Evolutionary conservation across 257 asterid genomes (phyloP), one percentile per base, ranked within the genome.

Genomic region (Phtheirospermum japonicum): DNA sequence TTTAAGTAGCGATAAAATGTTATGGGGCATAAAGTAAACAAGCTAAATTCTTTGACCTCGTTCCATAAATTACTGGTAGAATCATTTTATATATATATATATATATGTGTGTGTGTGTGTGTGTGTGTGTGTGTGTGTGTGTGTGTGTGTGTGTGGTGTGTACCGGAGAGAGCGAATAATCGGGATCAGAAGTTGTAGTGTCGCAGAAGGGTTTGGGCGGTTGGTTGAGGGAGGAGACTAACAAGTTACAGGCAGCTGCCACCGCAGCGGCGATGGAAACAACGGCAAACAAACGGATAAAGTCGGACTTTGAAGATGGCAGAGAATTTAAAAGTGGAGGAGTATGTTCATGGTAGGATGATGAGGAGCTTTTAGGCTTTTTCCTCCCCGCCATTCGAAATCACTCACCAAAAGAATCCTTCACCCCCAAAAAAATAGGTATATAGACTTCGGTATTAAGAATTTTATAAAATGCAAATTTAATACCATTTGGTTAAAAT

Each of bases 151-250:
- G n/a, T n/a, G n/a, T n/a, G n/a, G n/a, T n/a, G n/a, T n/a, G n/a
- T n/a, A n/a, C n/a, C n/a, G n/a, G n/a, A n/a, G n/a, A n/a, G n/a
- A 85, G 55, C 17, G 60, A 65, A 66, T 70, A 76, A 28, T 74
- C 81, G 61, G 61, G 49, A n/a, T 72, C 83, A 2, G 63, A 26
- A 51, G 42, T 18, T 52, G 57, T 65, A 13, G 66, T 58, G 17
- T 82, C 84, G 77, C 95, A 90, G 61, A 90, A 87, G 73, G 86
- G 95, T 57, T 69, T 80, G 2, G 71, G 78, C 43, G 76, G 87
- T 19, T 59, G 80, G 68, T 74, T 73, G 69, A 78, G 61, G 37
- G 63, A 77, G 9, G 66, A 36, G 63, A 77, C 65, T 4, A 85
- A 57, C 58, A 76, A 76, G 74, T 83, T 79, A 67, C 88, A 87